A percentile compares a stretch with the other conserved stretches of the same genome.
Conservation (phyloP, 306 rosid genomes). For the Casuarina cunninghamiana region DNA sequence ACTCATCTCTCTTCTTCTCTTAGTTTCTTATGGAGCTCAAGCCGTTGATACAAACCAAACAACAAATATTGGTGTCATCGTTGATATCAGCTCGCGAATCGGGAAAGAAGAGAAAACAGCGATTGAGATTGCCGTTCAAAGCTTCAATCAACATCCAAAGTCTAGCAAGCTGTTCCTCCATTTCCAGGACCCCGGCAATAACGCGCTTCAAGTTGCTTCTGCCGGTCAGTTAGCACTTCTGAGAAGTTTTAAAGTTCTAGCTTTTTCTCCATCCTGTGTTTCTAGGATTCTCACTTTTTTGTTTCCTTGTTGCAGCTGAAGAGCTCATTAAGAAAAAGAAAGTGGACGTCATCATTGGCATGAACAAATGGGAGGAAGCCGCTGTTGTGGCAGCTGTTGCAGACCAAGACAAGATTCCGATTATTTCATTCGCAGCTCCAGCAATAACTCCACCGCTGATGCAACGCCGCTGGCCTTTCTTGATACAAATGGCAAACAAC, state of each 20-base stretch:
- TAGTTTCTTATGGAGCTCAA: not conserved
- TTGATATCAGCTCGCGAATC: slow-evolving; percentile 1
- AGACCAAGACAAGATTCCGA: slow-evolving; percentile 40
- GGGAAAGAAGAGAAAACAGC: slow-evolving; percentile 8
- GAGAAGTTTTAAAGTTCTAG: not conserved
- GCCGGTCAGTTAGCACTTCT: slow-evolving; percentile 27
- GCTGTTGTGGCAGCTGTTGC: slow-evolving; percentile 55
- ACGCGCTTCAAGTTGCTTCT: slow-evolving; percentile 43
- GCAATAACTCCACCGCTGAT: slow-evolving; percentile 27
- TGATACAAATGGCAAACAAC: slow-evolving; percentile 48
- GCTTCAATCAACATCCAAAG: slow-evolving; percentile 2
- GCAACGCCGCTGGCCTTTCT: slow-evolving; percentile 54
- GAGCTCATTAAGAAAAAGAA: slow-evolving; percentile 38
- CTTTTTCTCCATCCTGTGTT: not conserved
- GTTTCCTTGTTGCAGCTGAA: slow-evolving; percentile 36
- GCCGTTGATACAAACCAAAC: not conserved
- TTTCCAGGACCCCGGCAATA: slow-evolving; percentile 25
- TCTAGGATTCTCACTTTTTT: not conserved
- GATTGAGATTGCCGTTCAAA: not conserved
- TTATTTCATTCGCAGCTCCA: slow-evolving; percentile 51
- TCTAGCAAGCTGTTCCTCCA: slow-evolving; percentile 29
- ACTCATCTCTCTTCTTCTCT: not conserved
- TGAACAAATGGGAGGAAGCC: slow-evolving; percentile 61
- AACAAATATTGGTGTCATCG: not conserved
- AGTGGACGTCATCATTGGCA: slow-evolving; percentile 45